A percentile compares a stretch with the other conserved stretches of the same genome.
Evolutionary conservation across 208 protist species (phyloP).

Genomic region (Trypanosoma mega): DNA sequence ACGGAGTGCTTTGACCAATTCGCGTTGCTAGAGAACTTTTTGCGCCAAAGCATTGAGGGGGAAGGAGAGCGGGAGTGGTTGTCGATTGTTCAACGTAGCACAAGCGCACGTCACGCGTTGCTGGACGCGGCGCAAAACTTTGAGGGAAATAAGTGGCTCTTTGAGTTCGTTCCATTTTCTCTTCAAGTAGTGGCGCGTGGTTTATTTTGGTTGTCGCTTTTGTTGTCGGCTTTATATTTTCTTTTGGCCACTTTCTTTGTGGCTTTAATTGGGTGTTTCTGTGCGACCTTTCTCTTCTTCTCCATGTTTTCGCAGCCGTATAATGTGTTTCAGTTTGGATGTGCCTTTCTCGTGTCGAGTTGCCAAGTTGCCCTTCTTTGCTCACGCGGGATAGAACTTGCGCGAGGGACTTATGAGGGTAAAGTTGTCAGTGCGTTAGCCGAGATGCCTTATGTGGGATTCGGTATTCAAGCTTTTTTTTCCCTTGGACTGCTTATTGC

Average conservation of each 20-base stretch:
- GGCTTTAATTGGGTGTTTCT: slow-evolving; percentile 38
- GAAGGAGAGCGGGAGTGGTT: slow-evolving; percentile 63
- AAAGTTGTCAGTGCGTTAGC: slow-evolving; percentile 47
- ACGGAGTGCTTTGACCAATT: slow-evolving; percentile 54
- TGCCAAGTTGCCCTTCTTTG: slow-evolving; percentile 52
- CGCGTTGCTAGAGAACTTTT: slow-evolving; percentile 50
- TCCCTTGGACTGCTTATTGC: slow-evolving; percentile 24
- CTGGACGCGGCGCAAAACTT: slow-evolving; percentile 12
- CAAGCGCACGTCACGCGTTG: slow-evolving; percentile 33
- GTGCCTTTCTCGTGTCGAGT: slow-evolving; percentile 39
- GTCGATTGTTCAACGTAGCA: slow-evolving; percentile 46
- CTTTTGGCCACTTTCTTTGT: slow-evolving; percentile 52
- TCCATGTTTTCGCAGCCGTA: slow-evolving; percentile 56
- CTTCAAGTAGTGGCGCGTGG: slow-evolving; percentile 40
- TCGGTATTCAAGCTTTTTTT: slow-evolving; percentile 40
- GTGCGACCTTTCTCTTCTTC: slow-evolving; percentile 56
- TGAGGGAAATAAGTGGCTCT: slow-evolving; percentile 27
- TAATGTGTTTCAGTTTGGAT: slow-evolving; percentile 59
- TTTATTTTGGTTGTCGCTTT: slow-evolving; percentile 53
- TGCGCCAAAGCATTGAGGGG: slow-evolving; percentile 49
- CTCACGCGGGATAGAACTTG: slow-evolving; percentile 64
- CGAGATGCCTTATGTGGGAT: slow-evolving; percentile 36
- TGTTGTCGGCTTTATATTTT: slow-evolving; percentile 64
- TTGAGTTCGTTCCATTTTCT: slow-evolving; percentile 31
- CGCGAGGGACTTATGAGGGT: slow-evolving; percentile 52